phyloP scores from a whole-genome alignment of 1,139 yeast species.

The Protomyces inouyei region DNA sequence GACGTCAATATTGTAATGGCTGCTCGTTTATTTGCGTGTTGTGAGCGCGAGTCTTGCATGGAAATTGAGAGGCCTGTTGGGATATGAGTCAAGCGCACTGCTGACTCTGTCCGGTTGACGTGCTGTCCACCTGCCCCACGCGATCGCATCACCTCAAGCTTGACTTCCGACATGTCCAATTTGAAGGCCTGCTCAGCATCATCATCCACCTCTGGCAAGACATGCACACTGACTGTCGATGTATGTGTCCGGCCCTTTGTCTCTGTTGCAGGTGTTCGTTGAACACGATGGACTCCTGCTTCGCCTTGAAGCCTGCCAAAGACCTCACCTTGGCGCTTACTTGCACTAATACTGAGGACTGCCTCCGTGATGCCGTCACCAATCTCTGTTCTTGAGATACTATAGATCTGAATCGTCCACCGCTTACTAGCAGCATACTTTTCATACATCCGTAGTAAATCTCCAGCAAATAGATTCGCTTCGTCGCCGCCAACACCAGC shows the following conservation, averaged over 20 bases:
- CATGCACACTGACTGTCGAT: slow-evolving; percentile 92
- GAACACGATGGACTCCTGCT: slow-evolving; percentile 96
- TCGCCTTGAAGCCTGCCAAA: slow-evolving; percentile 72
- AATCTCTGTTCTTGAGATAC: slow-evolving; percentile 40
- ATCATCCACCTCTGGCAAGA: slow-evolving; percentile 72
- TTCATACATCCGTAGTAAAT: slow-evolving; percentile 73
- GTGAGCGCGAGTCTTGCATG: slow-evolving; percentile 94
- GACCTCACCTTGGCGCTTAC: slow-evolving; percentile 49
- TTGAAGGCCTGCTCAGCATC: slow-evolving; percentile 49
- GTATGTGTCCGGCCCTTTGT: slow-evolving; percentile 93
- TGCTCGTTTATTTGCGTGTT: slow-evolving; percentile 90
- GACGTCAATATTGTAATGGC: slow-evolving; percentile 81
- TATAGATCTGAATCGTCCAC: slow-evolving; percentile 64
- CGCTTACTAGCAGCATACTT: slow-evolving; percentile 59
- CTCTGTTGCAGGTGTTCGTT: slow-evolving; percentile 88
- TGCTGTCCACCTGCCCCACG: slow-evolving; percentile 99
- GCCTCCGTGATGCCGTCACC: slow-evolving; percentile 74
- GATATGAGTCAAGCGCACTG: slow-evolving; percentile 84
- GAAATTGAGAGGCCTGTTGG: slow-evolving; percentile 86
- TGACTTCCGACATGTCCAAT: slow-evolving; percentile 80
- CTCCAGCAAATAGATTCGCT: slow-evolving; percentile 79
- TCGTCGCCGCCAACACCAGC: slow-evolving; percentile 98
- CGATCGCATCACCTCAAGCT: slow-evolving; percentile 93
- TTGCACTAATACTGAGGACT: slow-evolving; percentile 63
- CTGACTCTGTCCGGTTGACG: slow-evolving; percentile 96